Base-by-base conservation (phyloP, 129 eudicot genomes). In the Centella asiatica region DNA sequence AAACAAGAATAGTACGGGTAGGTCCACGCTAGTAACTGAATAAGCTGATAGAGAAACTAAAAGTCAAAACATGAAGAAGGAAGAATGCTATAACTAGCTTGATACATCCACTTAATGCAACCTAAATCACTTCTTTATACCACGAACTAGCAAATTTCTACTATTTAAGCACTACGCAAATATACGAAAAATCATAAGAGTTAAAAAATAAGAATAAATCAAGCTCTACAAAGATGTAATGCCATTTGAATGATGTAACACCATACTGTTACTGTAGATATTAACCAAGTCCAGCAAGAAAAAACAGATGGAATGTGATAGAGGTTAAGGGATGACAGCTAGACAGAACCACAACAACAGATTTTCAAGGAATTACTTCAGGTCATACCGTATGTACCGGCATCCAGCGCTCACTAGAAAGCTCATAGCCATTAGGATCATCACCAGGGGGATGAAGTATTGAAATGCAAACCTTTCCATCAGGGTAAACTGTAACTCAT, bases 381-480 rank as follows among this genome's bases (percentile, higher is more conserved):
- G 23, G 33, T 22, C 81, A 55, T 87, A 92, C 99, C 80, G 99
- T 92, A 76, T 92, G 99, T 63, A 92, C 96, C 12, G 99, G 99
- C n/a, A 83, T 76, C 99, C 99, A 92, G 32, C 99, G 90, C 66
- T 92, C 99, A 60, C 95, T 92, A 60, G 99, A 95, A 70, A 87
- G 88, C 76, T 92, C 99, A 77, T 92, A 92, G 51, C 99, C 99
- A 55, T 84, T 87, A 31, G 99, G 99, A 68, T 92, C 99, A 65
- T 92, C 99, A 59, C 99, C 99, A 25, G 99, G 99, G 8, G 99
- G 96, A 52, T 92, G 99, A 70, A 92, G 99, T 72, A 87, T 92
- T 53, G 99, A 92, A 44, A 92, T 87, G 74, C 99, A 92, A 47
- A 92, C 99, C 81, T 88, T 85, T 3, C 99, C 99, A 66, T 92